phyloP scores from a whole-genome alignment of 345 rosid species.

The Hevea brasiliensis region DNA sequence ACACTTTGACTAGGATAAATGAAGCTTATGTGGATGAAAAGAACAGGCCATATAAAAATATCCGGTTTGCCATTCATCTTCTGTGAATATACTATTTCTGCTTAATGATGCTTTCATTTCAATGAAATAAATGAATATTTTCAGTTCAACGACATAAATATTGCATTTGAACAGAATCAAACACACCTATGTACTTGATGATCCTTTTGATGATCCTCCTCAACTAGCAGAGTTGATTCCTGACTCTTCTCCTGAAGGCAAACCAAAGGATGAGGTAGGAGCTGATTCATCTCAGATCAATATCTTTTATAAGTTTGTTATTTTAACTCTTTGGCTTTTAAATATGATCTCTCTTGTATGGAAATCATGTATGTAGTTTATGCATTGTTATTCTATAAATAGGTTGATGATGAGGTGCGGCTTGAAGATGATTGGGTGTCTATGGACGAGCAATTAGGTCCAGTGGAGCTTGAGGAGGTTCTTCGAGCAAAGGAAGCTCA shows the following conservation, averaged over 20 bases:
- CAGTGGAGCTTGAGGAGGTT: slow-evolving; percentile 71
- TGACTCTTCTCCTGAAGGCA: slow-evolving; percentile 89
- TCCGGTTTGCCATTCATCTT: slow-evolving; percentile 43
- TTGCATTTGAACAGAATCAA: slow-evolving; percentile 57
- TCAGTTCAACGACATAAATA: neutral
- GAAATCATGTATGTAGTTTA: neutral
- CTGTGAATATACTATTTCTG: neutral
- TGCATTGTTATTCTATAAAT: slow-evolving; percentile 4
- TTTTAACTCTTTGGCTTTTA: neutral
- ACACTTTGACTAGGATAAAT: slow-evolving; percentile 77
- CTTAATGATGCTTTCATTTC: neutral
- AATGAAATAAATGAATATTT: neutral
- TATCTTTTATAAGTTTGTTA: neutral
- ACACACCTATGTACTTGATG: slow-evolving; percentile 75
- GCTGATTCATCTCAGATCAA: neutral
- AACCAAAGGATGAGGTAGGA: slow-evolving; percentile 82
- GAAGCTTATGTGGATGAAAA: slow-evolving; percentile 89
- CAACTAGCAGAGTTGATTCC: slow-evolving; percentile 76
- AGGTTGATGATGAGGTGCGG: slow-evolving; percentile 78
- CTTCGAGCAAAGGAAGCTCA: slow-evolving; percentile 78
- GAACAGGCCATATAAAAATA: slow-evolving; percentile 74
- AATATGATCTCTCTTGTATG: neutral
- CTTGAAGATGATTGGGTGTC: slow-evolving; percentile 99
- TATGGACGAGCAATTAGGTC: slow-evolving; percentile 75
- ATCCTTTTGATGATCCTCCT: slow-evolving; percentile 89